Conservation (phyloP, 1,139 yeast species). For the Protomyces inundatus region DNA sequence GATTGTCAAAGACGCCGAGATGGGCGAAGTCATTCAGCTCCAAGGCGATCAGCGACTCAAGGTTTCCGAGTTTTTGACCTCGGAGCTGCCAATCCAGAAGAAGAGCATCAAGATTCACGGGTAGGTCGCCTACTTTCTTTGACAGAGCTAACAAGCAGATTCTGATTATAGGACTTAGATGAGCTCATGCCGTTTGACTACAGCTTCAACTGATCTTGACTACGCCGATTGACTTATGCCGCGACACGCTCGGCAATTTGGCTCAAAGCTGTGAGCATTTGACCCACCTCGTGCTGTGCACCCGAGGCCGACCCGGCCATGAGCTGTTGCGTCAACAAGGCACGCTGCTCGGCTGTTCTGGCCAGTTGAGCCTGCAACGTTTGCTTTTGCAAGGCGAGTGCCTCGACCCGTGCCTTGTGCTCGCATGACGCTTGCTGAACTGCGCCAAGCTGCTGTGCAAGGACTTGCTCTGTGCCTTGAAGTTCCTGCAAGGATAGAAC, state of each 20-base stretch:
- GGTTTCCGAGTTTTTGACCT: conserved; percentile 86
- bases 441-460: background rate
- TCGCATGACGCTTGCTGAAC: background rate
- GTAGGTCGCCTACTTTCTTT: conserved; percentile 37
- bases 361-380: background rate
- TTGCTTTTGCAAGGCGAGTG: background rate
- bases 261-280: background rate
- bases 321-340: background rate
- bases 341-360: background rate
- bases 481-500: background rate
- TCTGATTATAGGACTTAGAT: no score
- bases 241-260: background rate
- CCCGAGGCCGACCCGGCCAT: background rate
- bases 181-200: no score
- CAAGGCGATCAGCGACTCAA: conserved; percentile 99
- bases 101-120: conserved; percentile 98
- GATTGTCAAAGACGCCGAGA: conserved; percentile 90
- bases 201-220: no score
- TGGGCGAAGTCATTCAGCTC: conserved; percentile 94
- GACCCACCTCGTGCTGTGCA: background rate
- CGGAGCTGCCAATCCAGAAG: conserved; percentile 85
- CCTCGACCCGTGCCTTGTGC: background rate
- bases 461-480: background rate
- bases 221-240: background rate
- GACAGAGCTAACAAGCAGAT: background rate